Evolutionary conservation across 2,329 filamentous ascomycete species (phyloP), one percentile per base, ranked within the genome.

Genomic region (Arthroderma sp.): DNA sequence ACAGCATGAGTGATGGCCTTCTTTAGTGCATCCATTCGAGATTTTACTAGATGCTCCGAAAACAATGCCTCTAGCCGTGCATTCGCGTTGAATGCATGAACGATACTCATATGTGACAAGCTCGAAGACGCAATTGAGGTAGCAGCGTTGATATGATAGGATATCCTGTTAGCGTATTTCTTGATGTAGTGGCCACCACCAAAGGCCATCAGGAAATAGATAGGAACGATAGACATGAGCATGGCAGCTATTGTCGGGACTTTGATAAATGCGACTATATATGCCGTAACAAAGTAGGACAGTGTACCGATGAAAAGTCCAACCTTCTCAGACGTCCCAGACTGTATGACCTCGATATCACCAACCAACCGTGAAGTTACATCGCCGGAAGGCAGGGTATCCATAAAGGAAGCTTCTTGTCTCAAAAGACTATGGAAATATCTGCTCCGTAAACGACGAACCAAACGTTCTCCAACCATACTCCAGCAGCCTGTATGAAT

Each of bases 251-350:
- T 67, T 40, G 68, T 68, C 10, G 73, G 66, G 52, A 82, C 70
- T 53, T 80, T 77, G 56, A 78, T 73, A 50, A 84, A 84, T 1
- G 78, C 78, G 10, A 84, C 74, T 4, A 79, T 66, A 49, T 81
- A 83, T 3, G 79, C 75, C 0, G 80, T 77, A 43, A 82, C 56
- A 55, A 83, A 83, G 58, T 82, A 84, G 2, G 77, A 76, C 6
- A 75, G 59, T 42, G 72, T 78, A 27, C 73, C 70, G 4, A 84
- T 67, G 51, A 74, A 72, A 31, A 82, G 74, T 42, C 80, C 80
- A 10, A 82, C 79, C 58, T 85, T 85, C 59, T 84, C 81, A 1
- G 76, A 79, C 0, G 80, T 82, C 9, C 81, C 81, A 0, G 73
- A 72, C 54, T 81, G 80, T 42, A 85, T 76, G 1, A 75, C 73